Base-by-base conservation (phyloP, 2,329 filamentous ascomycete genomes). In the Blumeriella jaapii region DNA sequence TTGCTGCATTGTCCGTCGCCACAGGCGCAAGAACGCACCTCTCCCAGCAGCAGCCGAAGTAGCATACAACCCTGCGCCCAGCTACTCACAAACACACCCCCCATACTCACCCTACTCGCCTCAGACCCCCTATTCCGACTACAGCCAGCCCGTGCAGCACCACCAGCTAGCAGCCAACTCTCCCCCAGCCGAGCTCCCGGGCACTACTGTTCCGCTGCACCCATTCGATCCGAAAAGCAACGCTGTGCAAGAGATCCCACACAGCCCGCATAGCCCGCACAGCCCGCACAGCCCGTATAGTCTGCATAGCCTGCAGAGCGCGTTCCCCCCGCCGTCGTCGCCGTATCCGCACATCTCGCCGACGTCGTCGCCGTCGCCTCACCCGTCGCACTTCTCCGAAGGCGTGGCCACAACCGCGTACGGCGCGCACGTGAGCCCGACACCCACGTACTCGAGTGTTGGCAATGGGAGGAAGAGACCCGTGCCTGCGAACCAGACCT, bases 1-100 rank as follows among this genome's bases (percentile, higher is more conserved):
- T 16, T 58, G 54, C 36, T 55, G 54, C 29, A 46, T 61, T 29
- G 25, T 60, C 22, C 55, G 56, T 16, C 55, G 29, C 16, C 31
- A 40, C 5, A 29, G 20, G n/a, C 28, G 17, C 5, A 15, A 33
- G 8, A 15, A 35, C 12, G 17, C 26, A 27, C 32, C 14, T 12
- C 22, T 10, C 19, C 25, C 30, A 11, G 13, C 22, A 11, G 13
- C 22, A n/a, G 7, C 22, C 22, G 28, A 19, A 32, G 27, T 26
- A 12, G 31, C 31, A 16, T 29, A 32, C n/a, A 31, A 31, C n/a
- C 31, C 38, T 1, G 23, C 30, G 5, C 16, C 35, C 32, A 12
- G 23, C 31, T 29, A 37, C 28, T 29, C 27, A 27, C 19, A 25
- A 10, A 12, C 22, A 10, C 30, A 30, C n/a, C n/a, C n/a, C n/a